phyloP scores from a whole-genome alignment of 148 eudicot species.

The Camellia sinensis region DNA sequence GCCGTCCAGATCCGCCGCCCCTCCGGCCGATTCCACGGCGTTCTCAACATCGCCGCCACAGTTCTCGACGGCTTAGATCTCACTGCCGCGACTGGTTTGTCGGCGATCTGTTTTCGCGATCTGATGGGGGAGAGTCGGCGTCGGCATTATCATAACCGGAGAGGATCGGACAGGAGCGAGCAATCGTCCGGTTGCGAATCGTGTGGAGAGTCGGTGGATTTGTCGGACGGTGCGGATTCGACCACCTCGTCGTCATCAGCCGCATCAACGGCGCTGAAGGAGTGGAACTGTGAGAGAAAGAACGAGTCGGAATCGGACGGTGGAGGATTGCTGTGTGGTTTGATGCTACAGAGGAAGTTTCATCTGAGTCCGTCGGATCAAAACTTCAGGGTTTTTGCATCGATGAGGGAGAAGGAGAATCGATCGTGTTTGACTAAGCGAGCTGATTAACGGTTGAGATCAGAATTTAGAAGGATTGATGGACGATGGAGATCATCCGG shows the following conservation, averaged over 20 bases:
- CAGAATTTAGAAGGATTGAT: neutral
- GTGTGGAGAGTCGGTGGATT: conserved; percentile 41
- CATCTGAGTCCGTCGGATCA: conserved; percentile 53
- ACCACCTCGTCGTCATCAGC: conserved; percentile 42
- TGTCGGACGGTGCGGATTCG: conserved; percentile 63
- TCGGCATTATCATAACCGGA: conserved; percentile 22
- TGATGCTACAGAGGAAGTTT: conserved; percentile 53
- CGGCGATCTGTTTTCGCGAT: conserved; percentile 64
- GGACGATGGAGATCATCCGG: conserved; percentile 14
- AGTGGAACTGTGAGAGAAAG: conserved; percentile 42
- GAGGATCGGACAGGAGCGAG: conserved; percentile 37
- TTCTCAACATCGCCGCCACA: conserved; percentile 67
- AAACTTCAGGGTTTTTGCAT: conserved; percentile 28
- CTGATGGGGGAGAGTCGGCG: conserved; percentile 33
- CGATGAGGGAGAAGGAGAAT: conserved; percentile 22
- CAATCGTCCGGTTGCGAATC: conserved; percentile 33
- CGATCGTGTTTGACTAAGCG: neutral
- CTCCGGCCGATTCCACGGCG: conserved; percentile 76
- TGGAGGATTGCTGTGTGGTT: conserved; percentile 56
- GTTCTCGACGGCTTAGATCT: conserved; percentile 32
- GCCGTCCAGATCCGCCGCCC: conserved; percentile 77
- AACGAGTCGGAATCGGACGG: conserved; percentile 24
- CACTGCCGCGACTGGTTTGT: conserved; percentile 21
- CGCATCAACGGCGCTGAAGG: conserved; percentile 49
- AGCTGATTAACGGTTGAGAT: neutral